phyloP scores from a whole-genome alignment of 2,329 filamentous ascomycete genomes.

The Penicillium sp. region DNA sequence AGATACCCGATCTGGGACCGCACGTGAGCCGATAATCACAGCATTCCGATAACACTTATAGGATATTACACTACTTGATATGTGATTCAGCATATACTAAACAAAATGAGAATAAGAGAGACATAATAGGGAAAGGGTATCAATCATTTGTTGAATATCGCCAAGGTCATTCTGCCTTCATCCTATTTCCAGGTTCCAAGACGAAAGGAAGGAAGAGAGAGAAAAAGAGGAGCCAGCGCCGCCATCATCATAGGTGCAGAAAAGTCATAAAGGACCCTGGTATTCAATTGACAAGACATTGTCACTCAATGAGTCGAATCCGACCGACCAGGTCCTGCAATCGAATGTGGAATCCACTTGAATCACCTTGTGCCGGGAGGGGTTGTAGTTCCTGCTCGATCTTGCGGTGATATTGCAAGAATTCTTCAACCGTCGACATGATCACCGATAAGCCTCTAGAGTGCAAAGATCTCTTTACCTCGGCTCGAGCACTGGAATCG shows the following conservation, averaged over 20 bases:
- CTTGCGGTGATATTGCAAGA: constrained; percentile 59
- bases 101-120: not conserved
- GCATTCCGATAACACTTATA: too few relatives aligned
- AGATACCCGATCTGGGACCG: constrained; percentile 4
- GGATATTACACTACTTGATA: not conserved
- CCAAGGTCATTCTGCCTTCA: not conserved
- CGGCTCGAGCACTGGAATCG: constrained; percentile 44
- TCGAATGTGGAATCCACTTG: constrained; percentile 54
- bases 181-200: not conserved
- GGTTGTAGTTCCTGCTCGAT: constrained; percentile 52
- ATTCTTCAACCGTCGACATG: constrained; percentile 61
- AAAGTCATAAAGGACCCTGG: not conserved
- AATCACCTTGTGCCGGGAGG: constrained; percentile 49
- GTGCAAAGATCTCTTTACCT: constrained; percentile 46
- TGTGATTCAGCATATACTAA: not conserved
- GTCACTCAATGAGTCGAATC: constrained; percentile 33
- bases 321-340: constrained; percentile 54
- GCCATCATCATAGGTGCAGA: not conserved
- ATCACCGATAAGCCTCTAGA: constrained; percentile 51
- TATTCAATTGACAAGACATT: not conserved
- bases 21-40: not conserved
- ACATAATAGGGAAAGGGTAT: not conserved
- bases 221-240: not conserved
- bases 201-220: not conserved
- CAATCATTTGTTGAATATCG: not conserved